phyloP scores from a whole-genome alignment of 805 yeast species.

The Sugiyamaella floridensis region DNA sequence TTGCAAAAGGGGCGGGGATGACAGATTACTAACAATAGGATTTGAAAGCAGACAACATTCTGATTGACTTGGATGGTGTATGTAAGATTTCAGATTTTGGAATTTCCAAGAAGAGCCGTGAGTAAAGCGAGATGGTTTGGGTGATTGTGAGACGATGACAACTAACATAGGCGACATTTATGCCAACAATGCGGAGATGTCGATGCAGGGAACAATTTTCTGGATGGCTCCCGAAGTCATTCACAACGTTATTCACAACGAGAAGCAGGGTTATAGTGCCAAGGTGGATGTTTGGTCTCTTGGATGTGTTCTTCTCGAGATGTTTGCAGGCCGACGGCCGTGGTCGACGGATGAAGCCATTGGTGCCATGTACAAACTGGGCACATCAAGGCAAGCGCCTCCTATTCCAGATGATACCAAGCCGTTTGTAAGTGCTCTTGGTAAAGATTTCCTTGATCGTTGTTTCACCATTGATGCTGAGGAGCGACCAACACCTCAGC shows the following conservation, averaged over 20 bases:
- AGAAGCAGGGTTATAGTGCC: conserved; percentile 90
- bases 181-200: conserved; percentile 88
- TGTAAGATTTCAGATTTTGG: conserved; percentile 97
- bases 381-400: conserved; percentile 83
- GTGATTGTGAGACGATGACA: neutral
- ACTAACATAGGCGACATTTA: conserved; percentile 53
- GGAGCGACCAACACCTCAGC: conserved; percentile 79
- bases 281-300: conserved; percentile 97
- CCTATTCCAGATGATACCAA: conserved; percentile 90
- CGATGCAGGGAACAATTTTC: conserved; percentile 97
- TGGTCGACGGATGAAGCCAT: conserved; percentile 96
- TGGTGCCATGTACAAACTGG: conserved; percentile 85
- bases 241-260: conserved; percentile 65
- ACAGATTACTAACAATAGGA: conserved; percentile 35
- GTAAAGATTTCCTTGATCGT: conserved; percentile 60
- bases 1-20: neutral
- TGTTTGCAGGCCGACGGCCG: conserved; percentile 96
- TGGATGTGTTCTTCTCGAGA: conserved; percentile 94
- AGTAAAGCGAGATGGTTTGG: neutral
- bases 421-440: conserved; percentile 54
- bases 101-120: conserved; percentile 71
- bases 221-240: conserved; percentile 99
- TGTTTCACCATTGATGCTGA: conserved; percentile 74
- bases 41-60: conserved; percentile 85
- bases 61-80: conserved; percentile 85